A percentile compares a stretch with the other conserved stretches of the same genome.
Conservation (phyloP, 2,329 filamentous ascomycete genomes). For the Aspergillus tubingensis region DNA sequence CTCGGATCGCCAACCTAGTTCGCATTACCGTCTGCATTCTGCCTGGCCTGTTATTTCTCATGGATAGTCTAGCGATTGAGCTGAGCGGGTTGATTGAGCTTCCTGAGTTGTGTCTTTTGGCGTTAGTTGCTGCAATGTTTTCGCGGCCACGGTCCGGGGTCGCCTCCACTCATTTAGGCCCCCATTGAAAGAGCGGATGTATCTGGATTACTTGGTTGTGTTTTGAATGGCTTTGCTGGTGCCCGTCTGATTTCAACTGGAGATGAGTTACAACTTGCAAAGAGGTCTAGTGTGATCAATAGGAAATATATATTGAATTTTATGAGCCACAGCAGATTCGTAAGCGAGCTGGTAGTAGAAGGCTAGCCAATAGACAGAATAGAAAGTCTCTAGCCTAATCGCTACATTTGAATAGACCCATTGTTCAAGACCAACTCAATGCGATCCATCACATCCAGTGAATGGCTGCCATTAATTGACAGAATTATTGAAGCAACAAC, state of each 20-base stretch:
- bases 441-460: background rate
- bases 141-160: conserved; percentile 18
- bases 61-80: conserved; percentile 36
- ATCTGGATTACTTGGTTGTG: conserved; percentile 14
- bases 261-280: conserved; percentile 7
- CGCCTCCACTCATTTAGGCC: conserved; percentile 24
- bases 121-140: conserved; percentile 9
- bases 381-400: background rate
- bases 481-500: too few relatives aligned
- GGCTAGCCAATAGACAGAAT: too few relatives aligned
- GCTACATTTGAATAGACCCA: background rate
- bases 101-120: conserved; percentile 19
- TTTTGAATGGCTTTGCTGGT: conserved; percentile 9
- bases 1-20: conserved; percentile 14
- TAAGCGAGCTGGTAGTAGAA: background rate
- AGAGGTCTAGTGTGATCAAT: conserved; percentile 17
- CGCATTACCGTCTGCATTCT: conserved; percentile 20
- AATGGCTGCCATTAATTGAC: background rate
- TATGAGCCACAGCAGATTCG: background rate
- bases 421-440: background rate
- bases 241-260: conserved; percentile 12
- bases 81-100: conserved; percentile 31
- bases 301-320: conserved; percentile 24
- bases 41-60: conserved; percentile 25
- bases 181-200: conserved; percentile 18